phyloP scores from a whole-genome alignment of 805 yeast genomes.

The Yamadazyma akitaensis region DNA sequence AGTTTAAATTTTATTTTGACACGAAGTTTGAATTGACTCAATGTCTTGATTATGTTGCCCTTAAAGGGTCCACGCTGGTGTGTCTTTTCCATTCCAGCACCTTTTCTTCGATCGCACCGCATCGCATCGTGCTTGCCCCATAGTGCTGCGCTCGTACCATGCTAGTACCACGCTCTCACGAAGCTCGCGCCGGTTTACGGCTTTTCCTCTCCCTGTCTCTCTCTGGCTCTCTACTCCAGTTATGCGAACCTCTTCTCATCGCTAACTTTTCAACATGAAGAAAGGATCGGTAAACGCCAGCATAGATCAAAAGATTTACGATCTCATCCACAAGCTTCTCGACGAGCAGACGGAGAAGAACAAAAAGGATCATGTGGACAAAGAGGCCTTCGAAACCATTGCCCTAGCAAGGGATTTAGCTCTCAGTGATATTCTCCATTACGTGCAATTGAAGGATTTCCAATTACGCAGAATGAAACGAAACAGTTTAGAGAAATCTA shows the following conservation, averaged over 20 bases:
- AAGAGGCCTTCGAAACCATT: constrained; percentile 40
- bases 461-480: constrained; percentile 69
- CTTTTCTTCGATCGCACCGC: no score
- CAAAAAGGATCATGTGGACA: constrained; percentile 26
- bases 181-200: no score
- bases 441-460: constrained; percentile 62
- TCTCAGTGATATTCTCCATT: constrained; percentile 49
- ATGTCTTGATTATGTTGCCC: no score
- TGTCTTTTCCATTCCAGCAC: no score
- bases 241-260: constrained; percentile 1
- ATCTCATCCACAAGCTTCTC: constrained; percentile 51
- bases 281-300: constrained; percentile 6
- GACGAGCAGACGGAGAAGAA: constrained; percentile 56
- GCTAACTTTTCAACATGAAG: constrained; percentile 5
- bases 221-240: not conserved
- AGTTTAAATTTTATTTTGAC: no score
- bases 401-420: constrained; percentile 63
- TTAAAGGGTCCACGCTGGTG: no score
- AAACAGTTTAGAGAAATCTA: constrained; percentile 56
- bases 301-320: constrained; percentile 49
- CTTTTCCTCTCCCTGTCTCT: no score
- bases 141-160: not conserved
- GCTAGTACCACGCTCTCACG: no score
- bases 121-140: no score
- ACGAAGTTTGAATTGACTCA: no score